phyloP scores from a whole-genome alignment of 495 filamentous ascomycete species.

The Daldinia caldariorum region DNA sequence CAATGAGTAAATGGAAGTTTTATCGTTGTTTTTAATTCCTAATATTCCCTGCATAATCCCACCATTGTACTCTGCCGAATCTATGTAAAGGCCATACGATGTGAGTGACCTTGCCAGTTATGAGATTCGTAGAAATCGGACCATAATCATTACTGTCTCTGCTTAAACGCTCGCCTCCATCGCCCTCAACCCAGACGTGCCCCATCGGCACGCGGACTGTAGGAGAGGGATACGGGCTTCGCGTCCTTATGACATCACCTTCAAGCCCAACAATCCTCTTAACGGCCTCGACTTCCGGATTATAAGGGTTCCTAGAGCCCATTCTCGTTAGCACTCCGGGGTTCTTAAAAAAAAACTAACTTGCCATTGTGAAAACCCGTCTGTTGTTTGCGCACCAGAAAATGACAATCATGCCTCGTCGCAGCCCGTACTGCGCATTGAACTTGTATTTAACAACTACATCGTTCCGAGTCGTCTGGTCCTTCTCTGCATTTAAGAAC shows the following conservation, averaged over 20 bases:
- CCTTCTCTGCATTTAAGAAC: constrained; percentile 72
- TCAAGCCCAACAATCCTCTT: constrained; percentile 77
- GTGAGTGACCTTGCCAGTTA: constrained; percentile 70
- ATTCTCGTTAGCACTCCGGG: constrained; percentile 13
- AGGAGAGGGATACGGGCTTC: constrained; percentile 66
- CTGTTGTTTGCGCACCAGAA: constrained; percentile 58
- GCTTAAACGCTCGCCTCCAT: constrained; percentile 65
- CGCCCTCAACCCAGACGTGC: constrained; percentile 84
- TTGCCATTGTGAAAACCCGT: neutral
- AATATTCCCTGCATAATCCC: constrained; percentile 53
- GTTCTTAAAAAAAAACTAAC: no score
- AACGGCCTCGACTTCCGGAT: constrained; percentile 67
- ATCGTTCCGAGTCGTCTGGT: constrained; percentile 64
- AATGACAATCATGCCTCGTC: constrained; percentile 64
- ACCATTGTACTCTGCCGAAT: constrained; percentile 62
- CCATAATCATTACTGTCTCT: constrained; percentile 82
- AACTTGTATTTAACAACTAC: constrained; percentile 63
- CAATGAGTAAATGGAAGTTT: neutral
- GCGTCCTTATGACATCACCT: constrained; percentile 72
- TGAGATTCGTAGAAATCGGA: constrained; percentile 68
- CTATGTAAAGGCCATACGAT: constrained; percentile 68
- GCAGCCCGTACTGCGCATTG: constrained; percentile 55
- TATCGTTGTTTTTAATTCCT: constrained; percentile 20
- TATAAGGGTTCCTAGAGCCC: constrained; percentile 66
- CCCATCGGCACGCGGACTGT: constrained; percentile 70